Evolutionary conservation across 2,329 filamentous ascomycete species (phyloP).

Genomic region (Aschersonia sp.): DNA sequence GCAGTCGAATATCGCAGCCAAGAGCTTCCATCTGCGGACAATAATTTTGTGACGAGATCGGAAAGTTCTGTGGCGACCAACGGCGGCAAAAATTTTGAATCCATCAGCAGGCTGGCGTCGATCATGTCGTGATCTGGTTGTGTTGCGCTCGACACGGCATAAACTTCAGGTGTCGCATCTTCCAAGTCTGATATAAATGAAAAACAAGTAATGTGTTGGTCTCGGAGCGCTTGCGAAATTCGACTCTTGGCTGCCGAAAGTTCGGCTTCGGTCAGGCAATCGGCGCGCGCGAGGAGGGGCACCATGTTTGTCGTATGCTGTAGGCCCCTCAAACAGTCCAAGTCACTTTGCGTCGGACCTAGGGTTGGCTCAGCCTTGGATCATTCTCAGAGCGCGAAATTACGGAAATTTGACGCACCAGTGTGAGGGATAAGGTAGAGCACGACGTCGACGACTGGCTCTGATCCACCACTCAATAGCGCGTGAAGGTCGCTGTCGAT

Average conservation of each 20-base stretch:
- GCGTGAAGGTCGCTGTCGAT: constrained; percentile 61
- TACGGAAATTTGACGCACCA: constrained; percentile 29
- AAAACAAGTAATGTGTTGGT: constrained; percentile 49
- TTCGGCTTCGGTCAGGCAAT: constrained; percentile 47
- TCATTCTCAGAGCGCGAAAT: no score
- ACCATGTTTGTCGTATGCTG: constrained; percentile 69
- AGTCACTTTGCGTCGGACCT: constrained; percentile 31
- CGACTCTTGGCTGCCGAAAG: constrained; percentile 43
- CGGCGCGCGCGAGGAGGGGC: constrained; percentile 64
- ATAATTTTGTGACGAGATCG: constrained; percentile 55
- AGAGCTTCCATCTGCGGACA: constrained; percentile 62
- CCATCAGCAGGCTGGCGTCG: constrained; percentile 91
- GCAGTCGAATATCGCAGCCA: constrained; percentile 74
- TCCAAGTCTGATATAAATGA: constrained; percentile 34
- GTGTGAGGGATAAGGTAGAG: constrained; percentile 64
- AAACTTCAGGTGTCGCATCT: constrained; percentile 33
- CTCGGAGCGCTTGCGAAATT: constrained; percentile 39
- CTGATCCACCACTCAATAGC: constrained; percentile 68
- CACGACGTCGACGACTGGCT: constrained; percentile 70
- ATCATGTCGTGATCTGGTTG: constrained; percentile 65
- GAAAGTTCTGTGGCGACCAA: constrained; percentile 61
- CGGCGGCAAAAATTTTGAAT: constrained; percentile 74
- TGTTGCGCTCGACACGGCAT: constrained; percentile 62
- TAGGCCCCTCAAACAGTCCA: constrained; percentile 58
- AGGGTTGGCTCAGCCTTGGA: constrained; percentile 4